These are phyloP conservation scores for Fraxinus sp. DNA, from an alignment of 305 asterid genomes.

Conservation along the genomic window DNA sequence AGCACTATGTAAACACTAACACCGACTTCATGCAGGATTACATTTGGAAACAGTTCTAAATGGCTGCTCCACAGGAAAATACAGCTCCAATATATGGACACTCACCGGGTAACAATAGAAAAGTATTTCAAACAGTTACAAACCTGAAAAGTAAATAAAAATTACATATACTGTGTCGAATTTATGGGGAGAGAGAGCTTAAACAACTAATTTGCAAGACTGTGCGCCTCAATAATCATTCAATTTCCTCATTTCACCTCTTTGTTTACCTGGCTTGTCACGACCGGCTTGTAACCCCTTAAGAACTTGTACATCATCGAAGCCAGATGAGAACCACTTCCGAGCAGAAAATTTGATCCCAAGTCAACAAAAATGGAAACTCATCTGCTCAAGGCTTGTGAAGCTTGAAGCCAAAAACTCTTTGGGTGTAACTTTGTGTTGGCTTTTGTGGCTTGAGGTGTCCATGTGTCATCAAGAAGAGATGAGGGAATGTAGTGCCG, in stretches of 20 bases:
- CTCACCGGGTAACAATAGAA: constrained; percentile 21
- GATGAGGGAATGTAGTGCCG: constrained; percentile 89
- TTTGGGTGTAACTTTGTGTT: constrained; percentile 64
- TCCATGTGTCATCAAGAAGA: constrained; percentile 86
- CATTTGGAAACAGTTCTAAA: constrained; percentile 12
- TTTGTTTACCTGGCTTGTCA: constrained; percentile 30
- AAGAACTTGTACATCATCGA: constrained; percentile 25
- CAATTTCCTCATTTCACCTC: constrained; percentile 30
- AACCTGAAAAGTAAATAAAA: constrained; percentile 31
- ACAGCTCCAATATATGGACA: constrained; percentile 33
- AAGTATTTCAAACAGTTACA: constrained; percentile 34
- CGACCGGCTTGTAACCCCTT: constrained; percentile 15
- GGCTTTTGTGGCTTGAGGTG: constrained; percentile 94
- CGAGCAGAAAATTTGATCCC: constrained; percentile 32
- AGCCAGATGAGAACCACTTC: constrained; percentile 35
- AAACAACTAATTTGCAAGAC: constrained; percentile 22
- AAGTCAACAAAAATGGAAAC: constrained; percentile 20
- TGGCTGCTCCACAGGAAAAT: constrained; percentile 25
- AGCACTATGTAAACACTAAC: background rate
- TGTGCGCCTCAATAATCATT: constrained; percentile 34
- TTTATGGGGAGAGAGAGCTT: constrained; percentile 12
- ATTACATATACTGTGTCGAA: constrained; percentile 37
- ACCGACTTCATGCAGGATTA: constrained; percentile 1
- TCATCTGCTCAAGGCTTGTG: constrained; percentile 60
- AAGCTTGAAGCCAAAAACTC: constrained; percentile 87